Evolutionary conservation across 78 protist genomes (phyloP).

Genomic region (Dictyostelium capitatum): DNA sequence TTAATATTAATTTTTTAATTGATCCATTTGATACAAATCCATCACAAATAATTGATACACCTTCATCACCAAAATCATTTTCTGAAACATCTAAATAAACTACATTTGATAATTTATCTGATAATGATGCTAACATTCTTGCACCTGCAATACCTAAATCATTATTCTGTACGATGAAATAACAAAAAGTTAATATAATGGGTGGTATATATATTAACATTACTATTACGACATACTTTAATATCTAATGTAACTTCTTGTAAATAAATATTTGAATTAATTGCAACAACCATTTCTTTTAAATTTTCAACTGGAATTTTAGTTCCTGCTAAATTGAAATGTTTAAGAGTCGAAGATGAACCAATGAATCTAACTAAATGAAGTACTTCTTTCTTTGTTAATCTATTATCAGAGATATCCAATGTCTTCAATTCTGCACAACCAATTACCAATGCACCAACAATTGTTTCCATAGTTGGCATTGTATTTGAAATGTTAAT

Average conservation of each 20-base stretch:
- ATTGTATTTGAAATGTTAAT: constrained; percentile 53
- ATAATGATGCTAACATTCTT: constrained; percentile 64
- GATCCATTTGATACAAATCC: constrained; percentile 59
- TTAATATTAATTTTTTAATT: constrained; percentile 58
- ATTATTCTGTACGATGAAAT: constrained; percentile 50
- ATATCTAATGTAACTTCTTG: constrained; percentile 63
- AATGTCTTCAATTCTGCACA: constrained; percentile 67
- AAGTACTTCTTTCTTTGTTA: constrained; percentile 62
- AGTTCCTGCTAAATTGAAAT: constrained; percentile 57
- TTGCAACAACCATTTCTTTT: constrained; percentile 63
- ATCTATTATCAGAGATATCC: constrained; percentile 75
- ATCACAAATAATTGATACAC: constrained; percentile 74
- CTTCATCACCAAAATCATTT: constrained; percentile 87
- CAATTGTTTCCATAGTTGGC: constrained; percentile 62
- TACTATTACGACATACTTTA: constrained; percentile 23
- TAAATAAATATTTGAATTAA: constrained; percentile 62
- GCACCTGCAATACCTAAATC: constrained; percentile 85
- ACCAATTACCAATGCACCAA: constrained; percentile 82
- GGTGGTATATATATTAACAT: no score
- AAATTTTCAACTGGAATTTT: constrained; percentile 80
- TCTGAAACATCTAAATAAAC: constrained; percentile 64
- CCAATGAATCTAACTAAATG: constrained; percentile 62
- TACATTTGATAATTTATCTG: constrained; percentile 68
- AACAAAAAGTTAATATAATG: no score
- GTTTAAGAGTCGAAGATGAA: constrained; percentile 45